Percentiles rank a stretch among this genome's conserved stretches.
Conservation (phyloP, 176 grass and related monocot genomes). For the Carex cristatella region DNA sequence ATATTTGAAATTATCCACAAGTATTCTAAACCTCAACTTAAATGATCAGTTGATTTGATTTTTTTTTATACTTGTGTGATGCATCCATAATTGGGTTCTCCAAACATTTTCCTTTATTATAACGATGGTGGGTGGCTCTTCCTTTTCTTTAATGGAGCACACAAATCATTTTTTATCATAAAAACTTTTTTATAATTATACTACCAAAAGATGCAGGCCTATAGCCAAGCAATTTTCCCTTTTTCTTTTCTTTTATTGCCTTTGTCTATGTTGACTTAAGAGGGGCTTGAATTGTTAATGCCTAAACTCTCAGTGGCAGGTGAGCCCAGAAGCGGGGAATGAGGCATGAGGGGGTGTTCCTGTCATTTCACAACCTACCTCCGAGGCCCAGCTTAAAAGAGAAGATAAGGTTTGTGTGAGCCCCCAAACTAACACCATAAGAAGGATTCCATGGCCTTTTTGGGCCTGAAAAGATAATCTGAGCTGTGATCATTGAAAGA, state of each 20-base stretch:
- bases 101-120: constrained; percentile 22
- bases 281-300: constrained; percentile 24
- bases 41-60: too few species aligned
- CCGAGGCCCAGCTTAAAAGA: constrained; percentile 43
- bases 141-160: constrained; percentile 21
- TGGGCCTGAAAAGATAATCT: constrained; percentile 21
- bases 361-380: constrained; percentile 23
- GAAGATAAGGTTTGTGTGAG: constrained; percentile 39
- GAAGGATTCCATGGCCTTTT: constrained; percentile 16
- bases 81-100: not conserved
- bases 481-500: not conserved
- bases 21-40: not conserved
- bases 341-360: not conserved
- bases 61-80: not conserved
- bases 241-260: constrained; percentile 26
- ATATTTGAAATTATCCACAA: not conserved
- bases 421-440: constrained; percentile 34
- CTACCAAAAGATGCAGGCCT: constrained; percentile 14
- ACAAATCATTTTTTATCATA: constrained; percentile 3
- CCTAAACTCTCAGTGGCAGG: constrained; percentile 17
- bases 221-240: not conserved
- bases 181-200: constrained; percentile 21
- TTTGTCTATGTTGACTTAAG: constrained; percentile 41
- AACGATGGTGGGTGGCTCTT: constrained; percentile 30
- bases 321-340: constrained; percentile 11